Conservation (phyloP, 108 stramenopile genomes). For the Fragilaria radians region DNA sequence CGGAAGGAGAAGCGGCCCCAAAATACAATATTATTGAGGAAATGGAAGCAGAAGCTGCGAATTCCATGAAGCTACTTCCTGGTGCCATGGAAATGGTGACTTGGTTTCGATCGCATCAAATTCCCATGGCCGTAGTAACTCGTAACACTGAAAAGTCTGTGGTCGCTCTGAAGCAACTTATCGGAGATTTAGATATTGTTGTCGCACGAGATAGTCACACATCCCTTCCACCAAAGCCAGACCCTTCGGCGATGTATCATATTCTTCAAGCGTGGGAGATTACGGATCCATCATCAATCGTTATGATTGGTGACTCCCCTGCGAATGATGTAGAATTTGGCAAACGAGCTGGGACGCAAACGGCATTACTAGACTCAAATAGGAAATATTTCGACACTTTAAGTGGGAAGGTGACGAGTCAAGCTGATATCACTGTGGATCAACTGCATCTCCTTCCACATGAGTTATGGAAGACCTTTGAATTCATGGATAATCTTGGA, state of each 20-base stretch:
- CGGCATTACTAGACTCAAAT: conserved; percentile 18
- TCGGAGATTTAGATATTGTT: conserved; percentile 9
- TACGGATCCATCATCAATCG: conserved; percentile 2
- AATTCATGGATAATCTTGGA: conserved; percentile 17
- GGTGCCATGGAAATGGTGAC: conserved; percentile 23
- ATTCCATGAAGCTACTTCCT: conserved; percentile 30
- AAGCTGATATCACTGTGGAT: conserved; percentile 16
- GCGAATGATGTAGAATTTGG: conserved; percentile 39
- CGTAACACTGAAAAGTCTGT: conserved; percentile 29
- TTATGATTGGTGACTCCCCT: conserved; percentile 40
- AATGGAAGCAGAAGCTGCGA: conserved; percentile 39
- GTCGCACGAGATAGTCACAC: conserved; percentile 23
- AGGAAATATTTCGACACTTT: neutral
- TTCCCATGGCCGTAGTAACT: conserved; percentile 39
- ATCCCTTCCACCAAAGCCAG: conserved; percentile 31
- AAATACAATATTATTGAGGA: conserved; percentile 27
- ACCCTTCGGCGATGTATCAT: conserved; percentile 21
- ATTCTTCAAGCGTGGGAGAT: conserved; percentile 27
- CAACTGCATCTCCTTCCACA: conserved; percentile 10
- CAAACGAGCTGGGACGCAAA: conserved; percentile 25
- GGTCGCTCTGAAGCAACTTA: conserved; percentile 1
- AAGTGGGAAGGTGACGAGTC: neutral
- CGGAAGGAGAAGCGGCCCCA: conserved; percentile 1
- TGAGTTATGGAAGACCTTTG: conserved; percentile 14
- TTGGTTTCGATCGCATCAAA: conserved; percentile 23